Evolutionary conservation across 1,139 yeast genomes (phyloP).

Genomic region (Magnusiomyces starmeri): DNA sequence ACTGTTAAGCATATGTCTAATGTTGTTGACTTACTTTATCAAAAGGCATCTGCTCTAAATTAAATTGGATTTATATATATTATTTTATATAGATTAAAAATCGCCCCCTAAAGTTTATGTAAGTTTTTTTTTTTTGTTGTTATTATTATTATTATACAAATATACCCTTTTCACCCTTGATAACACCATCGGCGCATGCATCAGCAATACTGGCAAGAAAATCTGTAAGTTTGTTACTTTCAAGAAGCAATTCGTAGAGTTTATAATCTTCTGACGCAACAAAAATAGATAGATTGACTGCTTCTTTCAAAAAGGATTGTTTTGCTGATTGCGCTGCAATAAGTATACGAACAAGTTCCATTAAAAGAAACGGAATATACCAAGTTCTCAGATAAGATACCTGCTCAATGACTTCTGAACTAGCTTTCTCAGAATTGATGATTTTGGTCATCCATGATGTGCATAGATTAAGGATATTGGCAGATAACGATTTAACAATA

Average conservation of each 20-base stretch:
- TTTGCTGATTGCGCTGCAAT: conserved; percentile 35
- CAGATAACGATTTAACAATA: conserved; percentile 17
- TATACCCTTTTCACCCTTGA: conserved; percentile 26
- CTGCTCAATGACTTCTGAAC: conserved; percentile 15
- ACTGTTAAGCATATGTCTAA: conserved; percentile 79
- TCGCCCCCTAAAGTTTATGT: background rate
- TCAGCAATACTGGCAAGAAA: conserved; percentile 55
- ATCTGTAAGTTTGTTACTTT: conserved; percentile 54
- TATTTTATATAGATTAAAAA: background rate
- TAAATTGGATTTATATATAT: conserved; percentile 22
- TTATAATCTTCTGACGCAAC: conserved; percentile 46
- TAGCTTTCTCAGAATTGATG: conserved; percentile 4
- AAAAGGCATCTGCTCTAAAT: conserved; percentile 79
- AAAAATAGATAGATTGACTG: conserved; percentile 49
- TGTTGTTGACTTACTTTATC: conserved; percentile 87
- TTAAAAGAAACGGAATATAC: conserved; percentile 67
- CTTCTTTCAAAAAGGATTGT: conserved; percentile 41
- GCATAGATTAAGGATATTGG: conserved; percentile 19
- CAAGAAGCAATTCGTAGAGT: conserved; percentile 48
- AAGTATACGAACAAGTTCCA: conserved; percentile 53
- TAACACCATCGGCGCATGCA: conserved; percentile 44
- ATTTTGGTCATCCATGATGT: conserved; percentile 22
- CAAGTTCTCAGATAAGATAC: conserved; percentile 43
- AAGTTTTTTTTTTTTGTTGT: background rate
- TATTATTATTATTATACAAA: conserved; percentile 16